These are phyloP conservation scores for Conringia planisiliqua DNA, from an alignment of 345 rosid genomes.

Conservation along the genomic window DNA sequence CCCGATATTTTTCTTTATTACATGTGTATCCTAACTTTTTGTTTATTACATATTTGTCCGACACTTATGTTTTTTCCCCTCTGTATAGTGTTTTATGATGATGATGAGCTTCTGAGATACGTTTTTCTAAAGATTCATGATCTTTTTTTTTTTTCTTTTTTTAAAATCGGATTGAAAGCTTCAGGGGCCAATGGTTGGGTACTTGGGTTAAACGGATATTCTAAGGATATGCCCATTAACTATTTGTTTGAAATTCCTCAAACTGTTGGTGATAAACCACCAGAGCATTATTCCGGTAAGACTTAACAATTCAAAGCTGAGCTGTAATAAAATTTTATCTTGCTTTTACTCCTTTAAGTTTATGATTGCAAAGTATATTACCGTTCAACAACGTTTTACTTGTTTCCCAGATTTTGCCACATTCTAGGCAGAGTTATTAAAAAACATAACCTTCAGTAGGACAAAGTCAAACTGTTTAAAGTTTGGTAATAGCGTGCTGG, in stretches of 20 bases:
- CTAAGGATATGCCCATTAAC: too few relatives aligned
- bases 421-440: not conserved
- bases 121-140: not conserved
- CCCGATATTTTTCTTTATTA: not conserved
- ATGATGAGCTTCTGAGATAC: too few relatives aligned
- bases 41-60: not conserved
- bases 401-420: not conserved
- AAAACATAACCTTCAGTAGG: not conserved
- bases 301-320: not conserved
- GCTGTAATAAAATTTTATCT: not conserved
- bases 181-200: not conserved
- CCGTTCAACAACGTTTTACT: not conserved
- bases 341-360: not conserved
- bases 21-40: not conserved
- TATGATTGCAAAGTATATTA: not conserved
- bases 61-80: not conserved
- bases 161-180: not conserved
- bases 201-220: not conserved
- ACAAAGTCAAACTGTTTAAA: not conserved
- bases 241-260: too few relatives aligned
- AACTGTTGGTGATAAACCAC: too few relatives aligned
- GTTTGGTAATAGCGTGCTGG: not conserved
- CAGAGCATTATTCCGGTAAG: not conserved
- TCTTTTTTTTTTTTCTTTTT: too few relatives aligned
- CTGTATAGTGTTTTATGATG: not conserved